Evolutionary conservation across 441 rosid species (phyloP).

Genomic region (Melastoma candidum): DNA sequence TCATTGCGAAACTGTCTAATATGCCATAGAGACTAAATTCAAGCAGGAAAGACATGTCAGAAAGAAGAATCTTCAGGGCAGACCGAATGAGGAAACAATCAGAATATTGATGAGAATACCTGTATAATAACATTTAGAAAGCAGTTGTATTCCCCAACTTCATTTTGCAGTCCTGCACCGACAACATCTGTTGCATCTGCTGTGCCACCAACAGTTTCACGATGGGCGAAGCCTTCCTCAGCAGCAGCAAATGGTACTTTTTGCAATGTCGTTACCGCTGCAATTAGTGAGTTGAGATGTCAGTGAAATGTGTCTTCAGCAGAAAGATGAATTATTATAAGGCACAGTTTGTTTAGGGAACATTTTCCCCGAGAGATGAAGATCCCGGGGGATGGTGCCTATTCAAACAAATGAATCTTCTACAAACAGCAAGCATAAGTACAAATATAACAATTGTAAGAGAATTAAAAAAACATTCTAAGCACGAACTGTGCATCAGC

Average conservation of each 20-base stretch:
- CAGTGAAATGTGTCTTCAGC: slow-evolving; percentile 58
- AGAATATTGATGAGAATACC: slow-evolving; percentile 25
- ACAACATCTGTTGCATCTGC: slow-evolving; percentile 29
- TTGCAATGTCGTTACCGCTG: slow-evolving; percentile 27
- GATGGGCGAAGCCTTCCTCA: slow-evolving; percentile 22
- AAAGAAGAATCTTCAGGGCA: slow-evolving; percentile 13
- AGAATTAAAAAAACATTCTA: too few relatives aligned
- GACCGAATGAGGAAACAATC: slow-evolving; percentile 1
- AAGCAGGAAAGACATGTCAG: slow-evolving; percentile 4
- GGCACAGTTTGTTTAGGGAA: too few relatives aligned
- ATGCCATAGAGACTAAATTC: slow-evolving; percentile 87
- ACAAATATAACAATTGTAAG: too few relatives aligned
- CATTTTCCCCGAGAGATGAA: too few relatives aligned
- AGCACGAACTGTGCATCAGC: too few relatives aligned
- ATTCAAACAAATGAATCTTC: too few relatives aligned
- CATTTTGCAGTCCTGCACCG: slow-evolving; percentile 88
- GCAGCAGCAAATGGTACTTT: slow-evolving; percentile 24
- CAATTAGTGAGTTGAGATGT: slow-evolving; percentile 29
- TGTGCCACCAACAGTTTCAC: slow-evolving; percentile 24
- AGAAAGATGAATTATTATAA: slow-evolving; percentile 14
- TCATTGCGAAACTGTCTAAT: slow-evolving; percentile 64
- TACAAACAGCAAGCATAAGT: too few relatives aligned
- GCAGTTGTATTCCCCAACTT: slow-evolving; percentile 95
- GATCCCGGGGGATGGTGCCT: too few relatives aligned
- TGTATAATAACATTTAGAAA: slow-evolving; percentile 95